A percentile compares a stretch with the other conserved stretches of the same genome.
phyloP scores from a whole-genome alignment of 2,329 filamentous ascomycete genomes.

The Sporothrix globosa region DNA sequence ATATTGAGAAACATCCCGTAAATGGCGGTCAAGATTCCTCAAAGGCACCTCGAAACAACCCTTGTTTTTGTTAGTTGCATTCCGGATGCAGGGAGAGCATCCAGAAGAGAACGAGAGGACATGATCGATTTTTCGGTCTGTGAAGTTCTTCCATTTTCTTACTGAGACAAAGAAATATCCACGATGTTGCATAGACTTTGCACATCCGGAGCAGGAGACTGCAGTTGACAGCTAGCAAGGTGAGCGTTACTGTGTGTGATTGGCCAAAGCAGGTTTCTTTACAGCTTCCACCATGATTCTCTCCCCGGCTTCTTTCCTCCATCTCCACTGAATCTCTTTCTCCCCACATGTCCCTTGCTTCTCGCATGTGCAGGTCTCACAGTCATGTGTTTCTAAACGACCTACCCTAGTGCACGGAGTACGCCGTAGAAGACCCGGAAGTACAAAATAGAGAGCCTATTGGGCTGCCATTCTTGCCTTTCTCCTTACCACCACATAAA shows the following conservation, averaged over 20 bases:
- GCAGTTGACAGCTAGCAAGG: background rate
- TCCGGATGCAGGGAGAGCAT: background rate
- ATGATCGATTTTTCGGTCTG: background rate
- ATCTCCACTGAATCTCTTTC: too few relatives aligned
- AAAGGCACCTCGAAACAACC: background rate
- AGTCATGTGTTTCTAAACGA: background rate
- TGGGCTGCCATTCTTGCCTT: background rate
- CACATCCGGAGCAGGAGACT: background rate
- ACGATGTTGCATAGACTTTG: slow-evolving; percentile 2
- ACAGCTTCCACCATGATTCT: background rate
- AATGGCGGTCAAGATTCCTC: slow-evolving; percentile 13
- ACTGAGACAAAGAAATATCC: slow-evolving; percentile 9
- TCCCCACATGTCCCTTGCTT: slow-evolving; percentile 24
- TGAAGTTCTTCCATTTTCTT: background rate
- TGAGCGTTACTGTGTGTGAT: background rate
- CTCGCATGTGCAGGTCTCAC: slow-evolving; percentile 27
- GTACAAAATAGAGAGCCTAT: background rate
- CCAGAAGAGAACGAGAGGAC: background rate
- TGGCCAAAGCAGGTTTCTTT: background rate
- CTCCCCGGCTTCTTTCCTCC: background rate
- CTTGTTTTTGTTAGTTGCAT: background rate
- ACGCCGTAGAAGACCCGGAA: background rate
- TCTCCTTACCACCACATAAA: slow-evolving; percentile 8
- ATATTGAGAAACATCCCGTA: background rate
- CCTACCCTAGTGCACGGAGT: background rate